A percentile compares a stretch with the other conserved stretches of the same genome.
Evolutionary conservation across 306 rosid genomes (phyloP).

Genomic region (Crataegus laevigata): DNA sequence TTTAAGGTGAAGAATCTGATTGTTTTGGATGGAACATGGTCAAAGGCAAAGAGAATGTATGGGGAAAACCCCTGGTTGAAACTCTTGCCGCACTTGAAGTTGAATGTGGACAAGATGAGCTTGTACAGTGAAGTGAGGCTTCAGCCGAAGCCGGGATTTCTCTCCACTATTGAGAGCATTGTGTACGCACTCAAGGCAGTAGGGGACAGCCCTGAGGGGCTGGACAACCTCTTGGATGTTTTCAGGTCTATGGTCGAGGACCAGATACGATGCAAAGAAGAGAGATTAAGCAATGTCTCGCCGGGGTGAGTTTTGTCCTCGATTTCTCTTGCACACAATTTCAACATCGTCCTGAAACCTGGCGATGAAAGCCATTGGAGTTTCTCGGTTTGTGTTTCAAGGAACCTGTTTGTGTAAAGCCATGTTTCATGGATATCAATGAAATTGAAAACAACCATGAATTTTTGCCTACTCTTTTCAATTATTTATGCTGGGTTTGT

Average conservation of each 20-base stretch:
- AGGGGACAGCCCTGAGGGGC: conserved; percentile 46
- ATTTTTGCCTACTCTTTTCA: background rate
- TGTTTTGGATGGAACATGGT: conserved; percentile 86
- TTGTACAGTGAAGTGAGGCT: conserved; percentile 73
- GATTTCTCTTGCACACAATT: background rate
- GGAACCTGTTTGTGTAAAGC: background rate
- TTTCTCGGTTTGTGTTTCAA: background rate
- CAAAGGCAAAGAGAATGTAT: conserved; percentile 82
- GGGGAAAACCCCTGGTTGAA: conserved; percentile 77
- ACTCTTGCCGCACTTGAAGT: conserved; percentile 67
- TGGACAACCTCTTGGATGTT: conserved; percentile 64
- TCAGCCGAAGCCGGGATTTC: conserved; percentile 64
- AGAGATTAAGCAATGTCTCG: conserved; percentile 39
- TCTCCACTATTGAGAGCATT: conserved; percentile 86
- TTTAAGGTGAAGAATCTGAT: conserved; percentile 57
- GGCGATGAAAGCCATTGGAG: background rate
- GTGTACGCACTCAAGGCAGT: conserved; percentile 59
- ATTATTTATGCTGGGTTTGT: background rate
- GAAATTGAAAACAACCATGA: background rate
- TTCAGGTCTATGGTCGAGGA: conserved; percentile 78
- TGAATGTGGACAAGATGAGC: conserved; percentile 57
- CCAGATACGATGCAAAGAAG: conserved; percentile 70
- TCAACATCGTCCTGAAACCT: background rate
- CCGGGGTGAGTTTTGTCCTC: conserved; percentile 14
- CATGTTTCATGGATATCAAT: background rate